Conservation (phyloP, 2,329 filamentous ascomycete genomes). For the Coleophoma crateriformis region DNA sequence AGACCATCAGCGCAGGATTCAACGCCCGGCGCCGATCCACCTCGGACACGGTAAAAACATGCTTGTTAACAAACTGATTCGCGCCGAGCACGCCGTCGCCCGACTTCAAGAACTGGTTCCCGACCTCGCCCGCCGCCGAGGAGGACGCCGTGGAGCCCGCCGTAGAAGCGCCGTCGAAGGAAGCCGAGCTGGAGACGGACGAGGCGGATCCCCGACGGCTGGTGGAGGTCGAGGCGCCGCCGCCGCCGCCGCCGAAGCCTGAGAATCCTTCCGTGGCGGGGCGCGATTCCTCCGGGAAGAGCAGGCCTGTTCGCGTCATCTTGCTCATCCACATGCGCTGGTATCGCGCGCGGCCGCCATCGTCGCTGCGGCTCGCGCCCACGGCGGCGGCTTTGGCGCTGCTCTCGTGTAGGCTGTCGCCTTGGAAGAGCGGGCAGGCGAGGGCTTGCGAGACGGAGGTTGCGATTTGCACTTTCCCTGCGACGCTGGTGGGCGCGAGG, state of each 20-base stretch:
- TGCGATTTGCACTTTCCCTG: slow-evolving; percentile 25
- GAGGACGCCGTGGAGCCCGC: background rate
- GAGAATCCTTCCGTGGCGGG: slow-evolving; percentile 24
- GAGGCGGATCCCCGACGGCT: slow-evolving; percentile 20
- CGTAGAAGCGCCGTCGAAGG: slow-evolving; percentile 2
- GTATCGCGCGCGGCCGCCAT: slow-evolving; percentile 14
- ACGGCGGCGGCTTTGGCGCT: slow-evolving; percentile 23
- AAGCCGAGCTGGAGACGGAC: slow-evolving; percentile 12
- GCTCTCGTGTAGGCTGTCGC: slow-evolving; percentile 26
- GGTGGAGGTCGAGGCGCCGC: slow-evolving; percentile 15
- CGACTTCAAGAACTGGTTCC: background rate
- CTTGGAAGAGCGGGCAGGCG: slow-evolving; percentile 21
- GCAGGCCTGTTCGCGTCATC: slow-evolving; percentile 24
- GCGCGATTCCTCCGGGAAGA: slow-evolving; percentile 27
- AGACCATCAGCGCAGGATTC: slow-evolving; percentile 24
- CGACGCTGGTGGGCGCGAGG: slow-evolving; percentile 18
- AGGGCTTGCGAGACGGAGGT: slow-evolving; percentile 19
- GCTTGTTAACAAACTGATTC: slow-evolving; percentile 5
- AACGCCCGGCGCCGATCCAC: slow-evolving; percentile 11
- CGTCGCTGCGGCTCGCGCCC: slow-evolving; percentile 4
- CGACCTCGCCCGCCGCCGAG: background rate
- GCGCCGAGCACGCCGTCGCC: background rate
- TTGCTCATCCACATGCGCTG: slow-evolving; percentile 28
- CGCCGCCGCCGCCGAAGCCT: slow-evolving; percentile 21
- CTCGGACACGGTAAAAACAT: slow-evolving; percentile 13